Evolutionary conservation across 164 flowering plant genomes (phyloP).

Genomic region (Umbellularia californica): DNA sequence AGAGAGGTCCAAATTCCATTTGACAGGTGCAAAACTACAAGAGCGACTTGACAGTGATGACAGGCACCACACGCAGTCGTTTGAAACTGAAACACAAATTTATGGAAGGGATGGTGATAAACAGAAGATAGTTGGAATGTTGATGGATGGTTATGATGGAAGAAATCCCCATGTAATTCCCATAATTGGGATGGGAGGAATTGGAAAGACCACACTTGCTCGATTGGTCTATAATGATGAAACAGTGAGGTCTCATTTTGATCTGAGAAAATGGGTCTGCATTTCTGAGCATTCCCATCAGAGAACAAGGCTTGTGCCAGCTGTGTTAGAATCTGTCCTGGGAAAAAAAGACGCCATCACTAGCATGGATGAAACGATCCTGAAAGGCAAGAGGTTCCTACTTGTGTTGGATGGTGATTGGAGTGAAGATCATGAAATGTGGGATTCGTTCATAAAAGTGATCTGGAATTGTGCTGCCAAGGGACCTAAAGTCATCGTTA

Average conservation of each 20-base stretch:
- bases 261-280: constrained; percentile 7
- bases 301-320: not conserved
- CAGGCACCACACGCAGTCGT: not conserved
- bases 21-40: not conserved
- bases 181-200: constrained; percentile 11
- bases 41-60: not conserved
- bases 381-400: constrained; percentile 11
- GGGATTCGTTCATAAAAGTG: not conserved
- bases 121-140: not conserved
- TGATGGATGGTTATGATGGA: not conserved
- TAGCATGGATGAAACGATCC: not conserved
- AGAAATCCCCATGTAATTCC: not conserved
- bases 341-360: too few relatives aligned
- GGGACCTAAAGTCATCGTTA: constrained; percentile 13
- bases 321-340: not conserved
- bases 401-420: constrained; percentile 20
- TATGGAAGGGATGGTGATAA: constrained; percentile 4
- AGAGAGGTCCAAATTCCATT: not conserved
- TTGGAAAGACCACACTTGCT: constrained; percentile 12
- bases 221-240: constrained; percentile 7
- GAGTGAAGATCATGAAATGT: constrained; percentile 6
- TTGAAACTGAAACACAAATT: not conserved
- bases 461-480: not conserved
- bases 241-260: not conserved
- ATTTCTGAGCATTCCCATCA: not conserved